These are phyloP conservation scores for Diutina sp. DNA, from an alignment of 1,139 yeast genomes.

Conservation along the genomic window DNA sequence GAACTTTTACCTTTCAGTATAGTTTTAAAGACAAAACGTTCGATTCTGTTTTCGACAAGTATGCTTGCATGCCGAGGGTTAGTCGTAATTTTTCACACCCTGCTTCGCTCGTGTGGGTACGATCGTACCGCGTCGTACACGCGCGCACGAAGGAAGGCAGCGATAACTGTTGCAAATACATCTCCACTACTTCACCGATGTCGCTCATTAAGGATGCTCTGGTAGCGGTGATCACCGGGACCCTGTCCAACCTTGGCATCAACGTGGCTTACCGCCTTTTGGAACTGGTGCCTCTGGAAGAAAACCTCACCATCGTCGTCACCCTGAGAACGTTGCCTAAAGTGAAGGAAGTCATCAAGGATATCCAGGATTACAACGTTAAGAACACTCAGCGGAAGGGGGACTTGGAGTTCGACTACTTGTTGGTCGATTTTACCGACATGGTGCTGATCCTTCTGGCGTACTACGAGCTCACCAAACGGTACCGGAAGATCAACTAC, in stretches of 20 bases:
- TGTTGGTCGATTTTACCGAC: constrained; percentile 77
- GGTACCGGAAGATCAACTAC: constrained; percentile 59
- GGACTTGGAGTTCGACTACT: constrained; percentile 69
- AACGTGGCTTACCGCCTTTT: constrained; percentile 73
- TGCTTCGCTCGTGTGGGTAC: neutral
- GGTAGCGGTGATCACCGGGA: constrained; percentile 34
- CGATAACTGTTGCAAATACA: neutral
- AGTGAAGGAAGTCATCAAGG: constrained; percentile 61
- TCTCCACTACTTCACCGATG: too few relatives aligned
- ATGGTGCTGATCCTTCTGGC: constrained; percentile 80
- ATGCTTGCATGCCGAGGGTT: too few relatives aligned
- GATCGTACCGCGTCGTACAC: neutral
- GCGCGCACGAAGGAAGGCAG: neutral
- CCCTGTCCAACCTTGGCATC: constrained; percentile 66
- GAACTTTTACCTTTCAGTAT: too few relatives aligned
- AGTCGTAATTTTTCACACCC: too few relatives aligned
- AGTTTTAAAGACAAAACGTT: too few relatives aligned
- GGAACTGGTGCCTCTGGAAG: constrained; percentile 37
- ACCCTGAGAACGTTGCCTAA: constrained; percentile 83
- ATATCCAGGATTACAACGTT: constrained; percentile 40
- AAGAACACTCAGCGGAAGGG: constrained; percentile 28
- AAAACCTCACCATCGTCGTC: constrained; percentile 62
- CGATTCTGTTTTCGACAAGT: too few relatives aligned
- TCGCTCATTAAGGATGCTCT: constrained; percentile 1
- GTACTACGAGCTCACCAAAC: constrained; percentile 50